A percentile compares a stretch with the other conserved stretches of the same genome.
These are phyloP conservation scores for Lecanicillium sp. DNA, from an alignment of 2,329 filamentous ascomycete genomes.

Conservation along the genomic window DNA sequence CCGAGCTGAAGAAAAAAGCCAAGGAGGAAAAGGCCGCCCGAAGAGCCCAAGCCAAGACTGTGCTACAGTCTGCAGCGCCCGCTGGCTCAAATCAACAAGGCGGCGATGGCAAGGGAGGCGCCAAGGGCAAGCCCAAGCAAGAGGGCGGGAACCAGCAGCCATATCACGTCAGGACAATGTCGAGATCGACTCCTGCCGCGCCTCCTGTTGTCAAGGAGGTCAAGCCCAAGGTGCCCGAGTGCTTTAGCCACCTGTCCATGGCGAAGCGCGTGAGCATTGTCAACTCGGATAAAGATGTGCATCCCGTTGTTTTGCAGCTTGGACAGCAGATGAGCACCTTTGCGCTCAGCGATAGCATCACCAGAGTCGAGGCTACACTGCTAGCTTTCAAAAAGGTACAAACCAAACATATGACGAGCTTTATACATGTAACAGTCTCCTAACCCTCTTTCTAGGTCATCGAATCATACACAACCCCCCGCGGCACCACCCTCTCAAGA, in stretches of 20 bases:
- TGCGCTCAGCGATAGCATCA: constrained; percentile 80
- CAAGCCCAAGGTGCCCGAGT: constrained; percentile 57
- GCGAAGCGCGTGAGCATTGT: constrained; percentile 46
- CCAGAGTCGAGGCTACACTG: constrained; percentile 78
- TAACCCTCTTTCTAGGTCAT: constrained; percentile 64
- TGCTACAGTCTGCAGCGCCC: constrained; percentile 35
- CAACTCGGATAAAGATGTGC: constrained; percentile 66
- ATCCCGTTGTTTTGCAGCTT: constrained; percentile 75
- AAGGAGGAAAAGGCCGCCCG: constrained; percentile 89
- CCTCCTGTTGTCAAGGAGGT: constrained; percentile 37
- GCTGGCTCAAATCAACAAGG: constrained; percentile 24
- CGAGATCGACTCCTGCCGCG: constrained; percentile 16
- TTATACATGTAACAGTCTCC: too few relatives aligned
- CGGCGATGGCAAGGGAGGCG: constrained; percentile 33
- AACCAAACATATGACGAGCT: too few relatives aligned
- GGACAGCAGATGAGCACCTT: constrained; percentile 89
- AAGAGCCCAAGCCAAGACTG: constrained; percentile 61
- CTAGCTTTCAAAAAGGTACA: constrained; percentile 83
- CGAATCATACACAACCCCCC: constrained; percentile 82
- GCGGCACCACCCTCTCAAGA: constrained; percentile 74
- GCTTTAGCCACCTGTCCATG: constrained; percentile 76
- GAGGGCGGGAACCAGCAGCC: constrained; percentile 28
- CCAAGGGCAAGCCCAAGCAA: constrained; percentile 38
- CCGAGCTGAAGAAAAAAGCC: constrained; percentile 79
- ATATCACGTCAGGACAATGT: constrained; percentile 25